Percentiles rank a stretch among this genome's conserved stretches.
Conservation (phyloP, 225 moss, liverwort and hornwort genomes). For the Thuidium tamariscinum region DNA sequence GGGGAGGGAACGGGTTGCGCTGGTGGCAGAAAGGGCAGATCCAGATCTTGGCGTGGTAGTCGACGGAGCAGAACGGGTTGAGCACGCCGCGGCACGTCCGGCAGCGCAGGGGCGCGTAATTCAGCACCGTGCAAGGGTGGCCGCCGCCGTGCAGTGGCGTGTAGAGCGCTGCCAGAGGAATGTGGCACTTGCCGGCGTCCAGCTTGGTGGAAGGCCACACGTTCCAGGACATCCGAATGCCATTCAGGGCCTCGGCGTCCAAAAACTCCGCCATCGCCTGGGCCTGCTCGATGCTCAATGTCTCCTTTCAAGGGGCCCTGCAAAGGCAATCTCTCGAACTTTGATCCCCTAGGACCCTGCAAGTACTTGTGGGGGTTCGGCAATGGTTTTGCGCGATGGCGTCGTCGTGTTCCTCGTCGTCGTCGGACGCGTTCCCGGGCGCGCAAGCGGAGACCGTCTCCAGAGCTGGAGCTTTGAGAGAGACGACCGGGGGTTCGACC, state of each 20-base stretch:
- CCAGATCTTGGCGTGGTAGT: constrained; percentile 93
- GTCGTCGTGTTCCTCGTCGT: neutral
- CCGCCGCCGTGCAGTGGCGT: constrained; percentile 56
- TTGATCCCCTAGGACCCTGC: neutral
- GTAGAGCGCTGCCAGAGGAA: constrained; percentile 68
- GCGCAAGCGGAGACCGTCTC: neutral
- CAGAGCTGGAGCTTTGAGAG: neutral
- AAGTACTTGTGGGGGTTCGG: neutral
- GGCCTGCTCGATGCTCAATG: neutral
- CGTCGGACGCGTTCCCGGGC: neutral
- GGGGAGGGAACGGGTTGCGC: constrained; percentile 77
- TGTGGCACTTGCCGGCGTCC: constrained; percentile 91
- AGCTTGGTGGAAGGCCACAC: constrained; percentile 91
- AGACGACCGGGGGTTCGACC: constrained; percentile 10
- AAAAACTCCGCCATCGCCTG: constrained; percentile 75
- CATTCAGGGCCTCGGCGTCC: constrained; percentile 73
- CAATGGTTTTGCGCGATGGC: neutral
- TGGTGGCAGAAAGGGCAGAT: constrained; percentile 99
- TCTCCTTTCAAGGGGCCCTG: neutral
- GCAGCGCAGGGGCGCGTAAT: constrained; percentile 76
- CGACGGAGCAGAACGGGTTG: constrained; percentile 84
- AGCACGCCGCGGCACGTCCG: constrained; percentile 83
- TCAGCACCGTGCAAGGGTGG: constrained; percentile 41
- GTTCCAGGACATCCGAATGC: constrained; percentile 95
- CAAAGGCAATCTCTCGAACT: neutral